Evolutionary conservation across 148 eudicot genomes (phyloP).

Genomic region (Drosera capensis): DNA sequence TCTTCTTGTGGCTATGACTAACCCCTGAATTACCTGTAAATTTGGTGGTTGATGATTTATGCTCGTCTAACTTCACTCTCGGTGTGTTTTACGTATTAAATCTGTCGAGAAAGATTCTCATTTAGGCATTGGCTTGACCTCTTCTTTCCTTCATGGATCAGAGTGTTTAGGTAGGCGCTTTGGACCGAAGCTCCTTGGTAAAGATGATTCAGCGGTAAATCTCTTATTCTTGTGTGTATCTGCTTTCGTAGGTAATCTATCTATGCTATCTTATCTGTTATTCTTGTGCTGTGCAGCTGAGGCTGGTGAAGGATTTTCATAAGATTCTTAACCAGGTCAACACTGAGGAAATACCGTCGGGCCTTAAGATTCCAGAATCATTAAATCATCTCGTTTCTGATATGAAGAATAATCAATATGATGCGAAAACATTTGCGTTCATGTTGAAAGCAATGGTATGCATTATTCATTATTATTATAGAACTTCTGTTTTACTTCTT

Average conservation of each 20-base stretch:
- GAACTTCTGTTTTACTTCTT: not conserved
- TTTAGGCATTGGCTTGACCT: not conserved
- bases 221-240: slow-evolving; percentile 6
- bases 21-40: no score
- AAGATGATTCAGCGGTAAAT: slow-evolving; percentile 81
- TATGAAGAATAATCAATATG: slow-evolving; percentile 66
- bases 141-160: slow-evolving; percentile 15
- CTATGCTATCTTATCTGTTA: not conserved
- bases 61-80: no score
- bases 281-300: slow-evolving; percentile 27
- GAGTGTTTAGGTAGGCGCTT: slow-evolving; percentile 93
- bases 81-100: not conserved
- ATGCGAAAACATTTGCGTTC: slow-evolving; percentile 69
- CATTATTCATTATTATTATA: not conserved
- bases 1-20: no score
- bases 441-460: slow-evolving; percentile 90
- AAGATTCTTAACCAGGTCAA: slow-evolving; percentile 78
- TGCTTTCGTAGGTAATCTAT: not conserved
- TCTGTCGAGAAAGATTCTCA: not conserved
- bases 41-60: no score
- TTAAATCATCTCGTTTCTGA: slow-evolving; percentile 76
- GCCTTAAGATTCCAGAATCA: slow-evolving; percentile 68
- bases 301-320: slow-evolving; percentile 71
- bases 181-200: slow-evolving; percentile 79
- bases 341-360: slow-evolving; percentile 49